A percentile compares a stretch with the other conserved stretches of the same genome.
These are phyloP conservation scores for Colletotrichum sp. DNA, from an alignment of 2,329 filamentous ascomycete species.

Conservation along the genomic window DNA sequence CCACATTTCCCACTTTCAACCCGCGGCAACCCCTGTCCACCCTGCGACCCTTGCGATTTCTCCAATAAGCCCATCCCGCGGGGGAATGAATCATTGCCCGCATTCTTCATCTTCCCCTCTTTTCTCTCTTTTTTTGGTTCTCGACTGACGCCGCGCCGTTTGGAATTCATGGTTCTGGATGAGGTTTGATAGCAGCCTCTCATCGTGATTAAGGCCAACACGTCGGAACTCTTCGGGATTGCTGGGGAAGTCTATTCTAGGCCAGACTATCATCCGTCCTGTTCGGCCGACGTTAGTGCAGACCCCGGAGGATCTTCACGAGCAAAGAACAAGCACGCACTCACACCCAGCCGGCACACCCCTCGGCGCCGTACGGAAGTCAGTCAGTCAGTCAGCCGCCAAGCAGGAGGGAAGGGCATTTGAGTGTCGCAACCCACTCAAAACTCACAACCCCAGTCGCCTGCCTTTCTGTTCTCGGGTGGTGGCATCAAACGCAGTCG, in stretches of 20 bases:
- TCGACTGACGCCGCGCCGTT: background rate
- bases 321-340: background rate
- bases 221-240: background rate
- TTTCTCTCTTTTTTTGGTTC: background rate
- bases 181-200: background rate
- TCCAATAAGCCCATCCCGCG: conserved; percentile 5
- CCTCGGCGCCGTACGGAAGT: background rate
- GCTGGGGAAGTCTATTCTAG: background rate
- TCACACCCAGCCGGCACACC: background rate
- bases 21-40: background rate
- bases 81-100: background rate
- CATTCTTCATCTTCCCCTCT: conserved; percentile 11
- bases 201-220: background rate
- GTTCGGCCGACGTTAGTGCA: background rate
- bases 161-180: background rate
- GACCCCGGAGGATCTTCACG: background rate
- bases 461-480: background rate
- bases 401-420: background rate
- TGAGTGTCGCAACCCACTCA: background rate
- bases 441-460: background rate
- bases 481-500: conserved; percentile 23
- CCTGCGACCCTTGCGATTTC: background rate
- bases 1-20: background rate
- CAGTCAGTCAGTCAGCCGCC: conserved; percentile 10
- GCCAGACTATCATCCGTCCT: background rate